A percentile compares a stretch with the other conserved stretches of the same genome.
Conservation (phyloP, 257 asterid genomes). For the Leonotis leonurus region DNA sequence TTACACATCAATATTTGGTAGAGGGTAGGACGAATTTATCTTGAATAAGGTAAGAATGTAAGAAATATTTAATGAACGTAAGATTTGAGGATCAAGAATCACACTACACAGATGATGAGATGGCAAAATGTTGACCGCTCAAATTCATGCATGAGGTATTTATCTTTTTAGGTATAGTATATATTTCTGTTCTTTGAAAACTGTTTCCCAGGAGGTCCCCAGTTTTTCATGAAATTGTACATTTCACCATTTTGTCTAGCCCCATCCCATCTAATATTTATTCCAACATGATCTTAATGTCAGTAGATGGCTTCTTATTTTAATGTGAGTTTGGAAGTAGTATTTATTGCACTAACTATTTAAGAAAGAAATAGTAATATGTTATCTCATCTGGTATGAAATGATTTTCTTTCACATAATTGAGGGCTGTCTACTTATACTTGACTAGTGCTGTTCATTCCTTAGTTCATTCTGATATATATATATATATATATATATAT, state of each 20-base stretch:
- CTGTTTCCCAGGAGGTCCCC: slow-evolving; percentile 12
- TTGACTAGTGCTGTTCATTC: slow-evolving; percentile 3
- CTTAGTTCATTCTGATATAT: too few relatives aligned
- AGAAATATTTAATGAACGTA: background rate
- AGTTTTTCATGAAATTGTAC: background rate
- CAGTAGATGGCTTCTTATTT: too few relatives aligned
- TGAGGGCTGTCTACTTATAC: slow-evolving; percentile 20
- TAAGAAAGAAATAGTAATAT: background rate
- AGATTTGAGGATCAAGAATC: slow-evolving; percentile 9
- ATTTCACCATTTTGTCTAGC: background rate
- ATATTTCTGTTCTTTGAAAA: background rate
- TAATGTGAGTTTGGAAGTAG: too few relatives aligned
- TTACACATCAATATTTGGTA: background rate
- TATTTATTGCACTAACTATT: background rate
- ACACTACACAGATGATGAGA: background rate
- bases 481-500: too few relatives aligned
- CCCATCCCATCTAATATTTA: too few relatives aligned
- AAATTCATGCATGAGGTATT: slow-evolving; percentile 27
- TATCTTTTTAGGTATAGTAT: too few relatives aligned
- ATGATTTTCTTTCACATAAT: background rate
- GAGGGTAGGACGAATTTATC: background rate
- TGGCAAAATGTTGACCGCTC: slow-evolving; percentile 25
- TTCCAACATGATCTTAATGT: background rate
- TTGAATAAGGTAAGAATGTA: background rate
- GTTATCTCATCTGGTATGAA: too few relatives aligned